Percentiles rank a stretch among this genome's conserved stretches.
phyloP scores from a whole-genome alignment of 208 protist species.

The Entamoeba dispar region DNA sequence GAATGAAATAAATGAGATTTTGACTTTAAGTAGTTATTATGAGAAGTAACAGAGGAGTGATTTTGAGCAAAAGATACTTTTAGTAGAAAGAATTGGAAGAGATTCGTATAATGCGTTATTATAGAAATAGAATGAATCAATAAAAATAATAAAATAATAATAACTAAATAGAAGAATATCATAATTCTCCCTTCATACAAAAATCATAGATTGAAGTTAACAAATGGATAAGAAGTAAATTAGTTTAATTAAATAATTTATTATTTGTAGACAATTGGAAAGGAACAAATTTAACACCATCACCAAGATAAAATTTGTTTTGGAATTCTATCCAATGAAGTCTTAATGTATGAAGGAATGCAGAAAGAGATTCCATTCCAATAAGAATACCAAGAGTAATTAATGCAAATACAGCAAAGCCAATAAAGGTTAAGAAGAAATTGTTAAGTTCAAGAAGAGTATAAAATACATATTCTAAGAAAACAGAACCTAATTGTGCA shows the following conservation, averaged over 20 bases:
- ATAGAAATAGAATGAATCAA: too few species aligned
- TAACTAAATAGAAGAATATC: too few species aligned
- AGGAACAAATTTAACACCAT: background rate
- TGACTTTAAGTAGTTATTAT: too few species aligned
- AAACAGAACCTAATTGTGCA: slow-evolving; percentile 38
- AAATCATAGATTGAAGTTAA: too few species aligned
- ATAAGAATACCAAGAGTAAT: slow-evolving; percentile 81
- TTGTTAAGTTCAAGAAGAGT: background rate
- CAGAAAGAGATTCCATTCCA: slow-evolving; percentile 87
- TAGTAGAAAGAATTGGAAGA: too few species aligned
- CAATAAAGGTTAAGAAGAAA: slow-evolving; percentile 52
- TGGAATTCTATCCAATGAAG: slow-evolving; percentile 50
- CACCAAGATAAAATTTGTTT: slow-evolving; percentile 20
- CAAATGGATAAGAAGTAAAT: background rate
- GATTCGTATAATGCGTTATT: too few species aligned
- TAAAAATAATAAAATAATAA: too few species aligned
- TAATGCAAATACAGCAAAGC: slow-evolving; percentile 68
- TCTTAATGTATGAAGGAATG: slow-evolving; percentile 92
- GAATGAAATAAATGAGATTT: too few species aligned
- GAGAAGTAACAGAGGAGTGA: too few species aligned
- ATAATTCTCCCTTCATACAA: too few species aligned
- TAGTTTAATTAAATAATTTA: background rate
- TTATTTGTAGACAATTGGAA: background rate
- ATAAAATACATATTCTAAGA: slow-evolving; percentile 19
- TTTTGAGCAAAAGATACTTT: too few species aligned